phyloP scores from a whole-genome alignment of 805 yeast genomes.

The Hanseniaspora valbyensis region DNA sequence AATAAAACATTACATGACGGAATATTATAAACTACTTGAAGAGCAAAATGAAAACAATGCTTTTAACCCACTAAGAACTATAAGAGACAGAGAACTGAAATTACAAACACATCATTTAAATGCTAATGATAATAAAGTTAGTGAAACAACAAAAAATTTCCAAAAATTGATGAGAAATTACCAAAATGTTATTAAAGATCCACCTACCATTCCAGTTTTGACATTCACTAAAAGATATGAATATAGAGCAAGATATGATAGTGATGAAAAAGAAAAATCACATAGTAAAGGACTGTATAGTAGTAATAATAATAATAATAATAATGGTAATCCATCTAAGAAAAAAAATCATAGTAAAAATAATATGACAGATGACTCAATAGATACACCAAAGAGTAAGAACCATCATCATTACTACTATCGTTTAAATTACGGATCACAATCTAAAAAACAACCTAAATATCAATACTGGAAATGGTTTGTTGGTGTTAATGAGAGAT shows the following conservation, averaged over 20 bases:
- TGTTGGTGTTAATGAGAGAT: slow-evolving; percentile 47
- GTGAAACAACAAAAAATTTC: slow-evolving; percentile 7
- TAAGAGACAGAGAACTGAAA: slow-evolving; percentile 53
- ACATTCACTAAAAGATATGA: slow-evolving; percentile 1
- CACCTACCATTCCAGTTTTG: slow-evolving; percentile 15
- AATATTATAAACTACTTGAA: slow-evolving; percentile 41
- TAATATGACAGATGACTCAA: too few relatives aligned
- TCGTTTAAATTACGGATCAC: not conserved
- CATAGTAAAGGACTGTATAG: not conserved
- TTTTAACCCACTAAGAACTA: slow-evolving; percentile 74
- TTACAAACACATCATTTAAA: slow-evolving; percentile 39
- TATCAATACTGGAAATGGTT: slow-evolving; percentile 38
- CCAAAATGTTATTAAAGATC: slow-evolving; percentile 14
- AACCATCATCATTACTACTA: not conserved
- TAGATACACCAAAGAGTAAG: too few relatives aligned
- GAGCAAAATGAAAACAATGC: slow-evolving; percentile 44
- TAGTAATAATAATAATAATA: not conserved
- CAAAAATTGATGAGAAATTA: slow-evolving; percentile 12
- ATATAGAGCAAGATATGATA: not conserved
- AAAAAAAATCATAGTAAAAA: not conserved
- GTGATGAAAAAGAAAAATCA: not conserved
- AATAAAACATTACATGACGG: slow-evolving; percentile 32
- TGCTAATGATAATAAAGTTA: slow-evolving; percentile 31
- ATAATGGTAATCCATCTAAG: not conserved
- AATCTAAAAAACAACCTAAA: not conserved